Evolutionary conservation across 2,329 filamentous ascomycete genomes (phyloP), one percentile per base, ranked within the genome.

Genomic region (Sporothrix pallida): DNA sequence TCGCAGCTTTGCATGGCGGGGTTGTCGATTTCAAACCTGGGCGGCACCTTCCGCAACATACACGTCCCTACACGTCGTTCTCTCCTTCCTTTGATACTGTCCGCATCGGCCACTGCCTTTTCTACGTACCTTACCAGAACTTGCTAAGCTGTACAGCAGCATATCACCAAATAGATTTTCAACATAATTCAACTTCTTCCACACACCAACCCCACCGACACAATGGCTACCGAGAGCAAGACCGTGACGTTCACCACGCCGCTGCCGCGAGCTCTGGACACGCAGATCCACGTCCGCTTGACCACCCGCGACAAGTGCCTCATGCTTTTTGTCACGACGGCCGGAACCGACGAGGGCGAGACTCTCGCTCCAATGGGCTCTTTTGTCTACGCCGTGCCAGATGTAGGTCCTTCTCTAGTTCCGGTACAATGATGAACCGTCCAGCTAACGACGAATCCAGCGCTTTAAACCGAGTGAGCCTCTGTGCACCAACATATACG

Each of bases 311-410:
- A 86, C 54, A 90, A 88, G 77, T 87, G 86, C 44, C 81, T 91
- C 72, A 81, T 89, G 72, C 80, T 92, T n/a, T 89, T 89, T 78
- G 82, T 92, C 63, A 89, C 89, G 0, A 91, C 90, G 0, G 84
- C 87, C 3, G 80, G 86, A 37, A n/a, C 70, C 10, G 63, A 52
- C 2, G 74, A 73, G 12, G 73, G 63, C 72, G 88, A 88, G 71
- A 80, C 82, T 9, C 80, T 85, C 8, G 84, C 87, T 56, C 84
- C 87, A 69, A 87, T 98, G 82, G 95, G 96, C 2, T 97, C 94
- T 69, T 95, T 98, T 80, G 93, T 98, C 63, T 98, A 97, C 80
- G 93, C 95, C 2, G 89, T 99, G 81, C 95, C 96, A 17, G 92
- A 97, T 83, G 96, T 97, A 84, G 78, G 84, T 81, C 37, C 20